Percentiles rank a stretch among this genome's conserved stretches.
Conservation (phyloP, 371 early-diverging fungal species). For the Thermomucor indicae-seudaticae region DNA sequence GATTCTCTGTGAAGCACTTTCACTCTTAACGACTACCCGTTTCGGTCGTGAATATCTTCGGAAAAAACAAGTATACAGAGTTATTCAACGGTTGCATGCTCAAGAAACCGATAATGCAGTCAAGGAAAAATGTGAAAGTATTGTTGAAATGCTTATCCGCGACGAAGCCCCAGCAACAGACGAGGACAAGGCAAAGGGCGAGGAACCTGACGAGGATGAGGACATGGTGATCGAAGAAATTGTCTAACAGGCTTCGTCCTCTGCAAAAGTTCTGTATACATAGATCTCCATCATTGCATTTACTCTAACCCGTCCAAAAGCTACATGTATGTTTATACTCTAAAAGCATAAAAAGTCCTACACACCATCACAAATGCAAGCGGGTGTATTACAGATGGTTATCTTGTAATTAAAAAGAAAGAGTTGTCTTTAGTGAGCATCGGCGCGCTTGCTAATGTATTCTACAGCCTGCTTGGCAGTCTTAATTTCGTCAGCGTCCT, state of each 20-base stretch:
- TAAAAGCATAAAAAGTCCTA: too few relatives aligned
- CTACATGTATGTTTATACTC: too few relatives aligned
- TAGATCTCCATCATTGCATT: not conserved
- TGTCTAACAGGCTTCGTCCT: constrained; percentile 34
- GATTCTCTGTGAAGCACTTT: constrained; percentile 75
- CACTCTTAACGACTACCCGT: constrained; percentile 73
- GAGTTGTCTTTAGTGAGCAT: constrained; percentile 82
- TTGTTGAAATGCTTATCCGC: constrained; percentile 86
- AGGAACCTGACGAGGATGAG: constrained; percentile 43
- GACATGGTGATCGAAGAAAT: constrained; percentile 58
- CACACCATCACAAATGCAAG: too few relatives aligned
- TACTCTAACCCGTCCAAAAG: too few relatives aligned
- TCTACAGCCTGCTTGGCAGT: constrained; percentile 87
- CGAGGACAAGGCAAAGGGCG: constrained; percentile 13
- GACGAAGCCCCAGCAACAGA: constrained; percentile 62
- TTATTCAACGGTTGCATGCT: constrained; percentile 79
- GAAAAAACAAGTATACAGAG: constrained; percentile 78
- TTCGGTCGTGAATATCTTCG: constrained; percentile 79
- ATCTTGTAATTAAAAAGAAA: too few relatives aligned
- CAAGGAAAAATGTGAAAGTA: constrained; percentile 64
- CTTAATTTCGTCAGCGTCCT: constrained; percentile 94
- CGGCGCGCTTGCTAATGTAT: constrained; percentile 71
- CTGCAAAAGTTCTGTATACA: too few relatives aligned
- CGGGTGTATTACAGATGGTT: too few relatives aligned
- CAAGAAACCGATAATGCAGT: constrained; percentile 64